Evolutionary conservation across 805 yeast genomes (phyloP).

Genomic region (Cyberlindnera euphorbiae): DNA sequence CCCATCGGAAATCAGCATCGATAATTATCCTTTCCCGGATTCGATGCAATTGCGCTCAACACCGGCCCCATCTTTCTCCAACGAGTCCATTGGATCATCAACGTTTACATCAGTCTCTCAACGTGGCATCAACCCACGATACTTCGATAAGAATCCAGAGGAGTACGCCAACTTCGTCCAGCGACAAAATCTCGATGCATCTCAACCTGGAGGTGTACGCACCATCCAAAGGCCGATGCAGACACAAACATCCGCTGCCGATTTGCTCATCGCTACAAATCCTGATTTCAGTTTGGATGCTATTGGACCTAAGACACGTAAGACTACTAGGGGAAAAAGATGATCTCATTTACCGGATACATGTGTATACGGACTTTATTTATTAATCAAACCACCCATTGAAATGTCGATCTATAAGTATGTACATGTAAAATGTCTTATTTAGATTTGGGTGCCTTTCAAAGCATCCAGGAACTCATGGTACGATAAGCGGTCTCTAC

Average conservation of each 20-base stretch:
- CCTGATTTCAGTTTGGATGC: conserved; percentile 20
- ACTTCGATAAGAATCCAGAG: conserved; percentile 30
- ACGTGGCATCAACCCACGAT: conserved; percentile 62
- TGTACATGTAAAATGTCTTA: neutral
- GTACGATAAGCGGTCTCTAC: conserved; percentile 3
- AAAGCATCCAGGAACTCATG: conserved; percentile 2
- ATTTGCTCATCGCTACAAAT: conserved; percentile 20
- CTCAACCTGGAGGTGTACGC: neutral
- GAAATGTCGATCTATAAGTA: neutral
- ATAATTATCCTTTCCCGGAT: conserved; percentile 21
- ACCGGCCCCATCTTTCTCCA: conserved; percentile 29
- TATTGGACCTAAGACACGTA: too few species aligned
- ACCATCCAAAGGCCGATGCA: neutral
- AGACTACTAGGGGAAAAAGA: too few species aligned
- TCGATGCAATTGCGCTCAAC: conserved; percentile 24
- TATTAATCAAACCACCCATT: too few species aligned
- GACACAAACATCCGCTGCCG: conserved; percentile 6
- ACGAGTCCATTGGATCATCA: conserved; percentile 36
- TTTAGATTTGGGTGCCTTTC: neutral
- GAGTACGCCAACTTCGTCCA: conserved; percentile 14
- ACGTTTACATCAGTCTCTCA: conserved; percentile 77
- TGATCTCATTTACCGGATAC: too few species aligned
- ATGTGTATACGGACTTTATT: neutral
- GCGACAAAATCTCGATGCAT: conserved; percentile 1
- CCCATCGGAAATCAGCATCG: too few species aligned